A percentile compares a stretch with the other conserved stretches of the same genome.
These are phyloP conservation scores for Verbascum thapsus DNA, from an alignment of 257 asterid genomes.

Conservation along the genomic window DNA sequence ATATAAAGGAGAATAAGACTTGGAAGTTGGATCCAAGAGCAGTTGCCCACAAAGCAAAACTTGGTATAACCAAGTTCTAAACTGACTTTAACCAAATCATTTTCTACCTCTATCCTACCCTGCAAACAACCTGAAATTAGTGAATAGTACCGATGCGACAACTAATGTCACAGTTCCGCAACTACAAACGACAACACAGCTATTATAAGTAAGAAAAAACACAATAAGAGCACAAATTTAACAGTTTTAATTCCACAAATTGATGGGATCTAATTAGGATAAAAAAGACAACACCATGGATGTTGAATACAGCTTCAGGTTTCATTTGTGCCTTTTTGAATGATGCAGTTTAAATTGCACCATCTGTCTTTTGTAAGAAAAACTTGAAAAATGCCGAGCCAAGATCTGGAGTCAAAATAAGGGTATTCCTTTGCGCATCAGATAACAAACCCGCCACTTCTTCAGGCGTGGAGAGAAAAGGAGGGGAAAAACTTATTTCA, in stretches of 20 bases:
- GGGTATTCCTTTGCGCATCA: neutral
- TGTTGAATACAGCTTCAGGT: neutral
- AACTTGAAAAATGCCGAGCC: neutral
- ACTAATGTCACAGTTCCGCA: neutral
- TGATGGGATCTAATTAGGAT: neutral
- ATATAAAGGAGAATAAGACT: neutral
- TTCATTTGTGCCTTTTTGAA: neutral
- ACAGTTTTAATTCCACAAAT: neutral
- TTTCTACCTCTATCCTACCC: neutral
- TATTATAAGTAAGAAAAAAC: neutral
- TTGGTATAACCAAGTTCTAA: neutral
- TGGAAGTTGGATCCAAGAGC: neutral
- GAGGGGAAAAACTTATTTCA: neutral
- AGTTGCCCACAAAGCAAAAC: neutral
- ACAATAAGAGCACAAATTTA: neutral
- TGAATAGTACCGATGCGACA: neutral
- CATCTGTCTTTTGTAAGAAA: neutral
- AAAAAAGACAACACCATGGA: neutral
- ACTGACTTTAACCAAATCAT: neutral
- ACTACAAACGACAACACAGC: neutral
- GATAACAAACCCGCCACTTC: neutral
- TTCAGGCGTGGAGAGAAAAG: neutral
- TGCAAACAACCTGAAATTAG: neutral
- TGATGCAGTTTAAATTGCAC: neutral
- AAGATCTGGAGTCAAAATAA: neutral